Evolutionary conservation across 805 yeast species (phyloP), one percentile per base, ranked within the genome.

Genomic region (Phaffomyces thermotolerans): DNA sequence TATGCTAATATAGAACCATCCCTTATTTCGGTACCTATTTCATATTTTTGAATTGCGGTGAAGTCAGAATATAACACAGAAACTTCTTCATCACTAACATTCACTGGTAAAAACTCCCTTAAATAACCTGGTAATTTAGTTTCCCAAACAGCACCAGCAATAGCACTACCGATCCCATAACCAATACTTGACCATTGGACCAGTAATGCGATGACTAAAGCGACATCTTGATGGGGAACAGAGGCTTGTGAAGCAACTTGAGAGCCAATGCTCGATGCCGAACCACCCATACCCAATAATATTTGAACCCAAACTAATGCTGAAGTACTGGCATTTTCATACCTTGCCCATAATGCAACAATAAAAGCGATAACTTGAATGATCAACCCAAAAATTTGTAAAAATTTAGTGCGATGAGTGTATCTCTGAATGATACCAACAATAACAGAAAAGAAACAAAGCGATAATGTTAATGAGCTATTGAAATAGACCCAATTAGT

Each of bases 151-250:
- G 72, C 68, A 51, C 65, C 67, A 18, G 67, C 55, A 40, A 68
- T 59, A 8, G 73, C 69, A 38, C 58, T 42, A 29, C 73, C 74
- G 39, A 69, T 59, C 17, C 71, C 65, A 35, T 56, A 56, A 45
- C 72, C 74, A 46, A 68, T 61, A 17, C 57, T 48, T 7, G 63
- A 51, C 57, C 60, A 62, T 39, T 69, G 52, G 15, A 59, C 53
- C 33, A 68, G 46, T 20, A 69, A 39, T 0, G 71, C 58, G 37
- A 70, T 64, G 43, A 64, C 63, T 47, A 64, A 51, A n/a, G 73
- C 67, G 43, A 67, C 58, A 53, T 67, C 71, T 40, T 67, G 67
- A 48, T 63, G 67, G 36, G 68, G 68, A 27, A 69, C 72, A 17
- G 71, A 63, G 4, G 70, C 71, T 50, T 66, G 69, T 1, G 65